Conservation (phyloP, 2,329 filamentous ascomycete species). For the Madurella mycetomatis region DNA sequence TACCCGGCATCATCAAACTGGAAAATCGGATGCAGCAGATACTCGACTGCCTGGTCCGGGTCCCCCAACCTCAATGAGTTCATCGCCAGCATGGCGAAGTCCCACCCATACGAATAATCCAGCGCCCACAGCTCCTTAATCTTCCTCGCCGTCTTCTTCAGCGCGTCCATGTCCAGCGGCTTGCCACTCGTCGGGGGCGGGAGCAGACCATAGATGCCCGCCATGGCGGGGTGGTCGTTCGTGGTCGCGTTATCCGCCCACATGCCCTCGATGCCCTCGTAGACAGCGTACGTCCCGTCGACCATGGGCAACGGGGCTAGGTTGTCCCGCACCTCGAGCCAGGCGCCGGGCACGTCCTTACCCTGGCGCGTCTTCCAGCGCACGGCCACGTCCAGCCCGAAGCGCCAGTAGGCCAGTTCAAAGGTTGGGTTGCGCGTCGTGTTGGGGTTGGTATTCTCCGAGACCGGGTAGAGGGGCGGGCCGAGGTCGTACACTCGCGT, state of each 20-base stretch:
- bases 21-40: conserved; percentile 47
- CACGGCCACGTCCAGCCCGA: conserved; percentile 51
- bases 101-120: conserved; percentile 40
- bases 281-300: conserved; percentile 49
- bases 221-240: conserved; percentile 41
- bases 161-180: conserved; percentile 33
- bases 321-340: conserved; percentile 46
- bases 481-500: conserved; percentile 49
- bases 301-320: conserved; percentile 49
- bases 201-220: conserved; percentile 40
- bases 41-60: conserved; percentile 35
- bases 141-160: conserved; percentile 36
- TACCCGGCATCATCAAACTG: conserved; percentile 55
- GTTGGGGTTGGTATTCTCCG: conserved; percentile 57
- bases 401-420: conserved; percentile 58
- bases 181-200: conserved; percentile 36
- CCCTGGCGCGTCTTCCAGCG: conserved; percentile 48
- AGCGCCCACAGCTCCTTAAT: conserved; percentile 38
- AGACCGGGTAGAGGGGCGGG: conserved; percentile 42
- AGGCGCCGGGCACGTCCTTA: conserved; percentile 39
- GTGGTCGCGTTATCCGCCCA: conserved; percentile 38
- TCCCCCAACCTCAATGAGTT: conserved; percentile 40
- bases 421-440: conserved; percentile 55
- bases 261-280: conserved; percentile 46
- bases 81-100: conserved; percentile 44